Evolutionary conservation across 2,329 filamentous ascomycete species (phyloP).

Genomic region (Fusarium napiforme): DNA sequence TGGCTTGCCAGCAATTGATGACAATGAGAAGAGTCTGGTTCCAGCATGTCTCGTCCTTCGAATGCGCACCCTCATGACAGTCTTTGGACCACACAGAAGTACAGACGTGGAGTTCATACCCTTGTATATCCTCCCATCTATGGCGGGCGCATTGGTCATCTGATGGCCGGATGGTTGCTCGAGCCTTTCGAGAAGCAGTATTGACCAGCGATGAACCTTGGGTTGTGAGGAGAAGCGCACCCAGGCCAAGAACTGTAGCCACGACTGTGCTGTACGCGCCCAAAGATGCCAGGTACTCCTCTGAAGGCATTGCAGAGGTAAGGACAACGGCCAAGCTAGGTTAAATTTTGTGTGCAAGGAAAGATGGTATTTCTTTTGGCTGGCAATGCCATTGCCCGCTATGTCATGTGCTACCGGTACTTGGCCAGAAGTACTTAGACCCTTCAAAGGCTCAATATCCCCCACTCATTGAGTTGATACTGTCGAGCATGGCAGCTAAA

Average conservation of each 20-base stretch:
- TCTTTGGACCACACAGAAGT: background rate
- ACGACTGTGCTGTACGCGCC: background rate
- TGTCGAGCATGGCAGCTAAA: no score
- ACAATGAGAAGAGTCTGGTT: accelerated
- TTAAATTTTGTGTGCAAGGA: no score
- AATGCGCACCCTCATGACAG: background rate
- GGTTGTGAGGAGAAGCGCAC: background rate
- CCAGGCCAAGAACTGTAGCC: background rate
- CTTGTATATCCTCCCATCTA: background rate
- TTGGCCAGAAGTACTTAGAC: no score
- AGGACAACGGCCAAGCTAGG: no score
- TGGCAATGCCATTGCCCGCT: no score
- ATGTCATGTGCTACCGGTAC: no score
- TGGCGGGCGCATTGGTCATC: background rate
- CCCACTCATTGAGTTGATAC: no score
- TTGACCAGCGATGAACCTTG: background rate
- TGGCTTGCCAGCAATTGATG: background rate
- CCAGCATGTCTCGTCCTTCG: background rate
- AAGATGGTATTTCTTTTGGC: no score
- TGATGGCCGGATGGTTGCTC: background rate
- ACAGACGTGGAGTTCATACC: background rate
- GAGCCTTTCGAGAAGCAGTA: background rate
- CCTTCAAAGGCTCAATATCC: no score
- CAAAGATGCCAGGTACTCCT: background rate
- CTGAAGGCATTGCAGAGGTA: background rate